Evolutionary conservation across 257 asterid species (phyloP).

Genomic region (Buddleja alternifolia): DNA sequence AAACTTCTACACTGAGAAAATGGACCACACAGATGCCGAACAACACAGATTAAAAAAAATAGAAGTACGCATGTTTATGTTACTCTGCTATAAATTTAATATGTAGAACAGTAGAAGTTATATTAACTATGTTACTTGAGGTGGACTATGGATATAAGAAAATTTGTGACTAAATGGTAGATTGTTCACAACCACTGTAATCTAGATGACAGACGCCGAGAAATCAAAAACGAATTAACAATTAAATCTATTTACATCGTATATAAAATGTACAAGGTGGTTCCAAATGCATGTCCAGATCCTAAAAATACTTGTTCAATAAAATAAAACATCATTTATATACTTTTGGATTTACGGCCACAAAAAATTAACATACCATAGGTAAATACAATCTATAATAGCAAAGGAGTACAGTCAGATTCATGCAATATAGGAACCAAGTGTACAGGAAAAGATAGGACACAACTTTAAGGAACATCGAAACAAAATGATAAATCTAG

Average conservation of each 20-base stretch:
- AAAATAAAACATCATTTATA: neutral
- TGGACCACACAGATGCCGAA: neutral
- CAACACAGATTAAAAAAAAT: slow-evolving; percentile 1
- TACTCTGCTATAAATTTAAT: neutral
- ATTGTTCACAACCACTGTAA: slow-evolving; percentile 8
- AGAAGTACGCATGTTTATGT: neutral
- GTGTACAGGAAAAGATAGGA: slow-evolving; percentile 5
- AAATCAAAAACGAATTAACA: neutral
- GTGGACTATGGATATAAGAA: neutral
- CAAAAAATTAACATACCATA: neutral
- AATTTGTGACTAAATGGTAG: neutral
- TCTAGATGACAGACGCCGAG: neutral
- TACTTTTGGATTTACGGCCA: neutral
- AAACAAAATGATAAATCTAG: neutral
- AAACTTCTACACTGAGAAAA: slow-evolving; percentile 1
- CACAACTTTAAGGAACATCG: neutral
- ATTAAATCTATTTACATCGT: neutral
- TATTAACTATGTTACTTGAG: neutral
- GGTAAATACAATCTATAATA: slow-evolving; percentile 10
- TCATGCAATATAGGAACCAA: slow-evolving; percentile 9
- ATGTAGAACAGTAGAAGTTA: neutral
- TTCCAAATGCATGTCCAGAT: neutral
- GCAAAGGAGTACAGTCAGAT: neutral
- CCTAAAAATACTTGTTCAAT: slow-evolving; percentile 14
- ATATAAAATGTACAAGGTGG: too few species aligned